These are phyloP conservation scores for Aspergillus pseudoglaucus DNA, from an alignment of 2,329 filamentous ascomycete genomes.

Conservation along the genomic window DNA sequence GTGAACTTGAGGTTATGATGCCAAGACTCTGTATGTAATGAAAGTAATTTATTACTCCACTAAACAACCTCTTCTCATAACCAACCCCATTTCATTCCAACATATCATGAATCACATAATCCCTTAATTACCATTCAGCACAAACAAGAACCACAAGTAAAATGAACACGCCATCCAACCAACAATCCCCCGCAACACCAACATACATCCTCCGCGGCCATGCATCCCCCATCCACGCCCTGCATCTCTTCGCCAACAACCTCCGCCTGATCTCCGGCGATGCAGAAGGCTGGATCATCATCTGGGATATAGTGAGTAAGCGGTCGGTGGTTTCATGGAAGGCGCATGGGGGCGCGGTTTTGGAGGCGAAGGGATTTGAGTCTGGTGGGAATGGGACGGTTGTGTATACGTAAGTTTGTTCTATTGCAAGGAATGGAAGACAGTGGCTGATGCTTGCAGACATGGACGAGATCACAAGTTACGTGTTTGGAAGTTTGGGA, in stretches of 20 bases:
- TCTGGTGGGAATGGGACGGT: constrained; percentile 41
- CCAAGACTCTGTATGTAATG: neutral
- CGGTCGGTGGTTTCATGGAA: constrained; percentile 78
- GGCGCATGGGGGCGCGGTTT: constrained; percentile 69
- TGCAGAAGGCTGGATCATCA: constrained; percentile 78
- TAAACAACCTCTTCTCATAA: neutral
- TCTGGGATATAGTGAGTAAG: constrained; percentile 80
- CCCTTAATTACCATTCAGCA: neutral
- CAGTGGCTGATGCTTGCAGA: constrained; percentile 40
- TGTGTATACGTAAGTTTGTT: constrained; percentile 68
- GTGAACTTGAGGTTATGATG: neutral
- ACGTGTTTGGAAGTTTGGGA: constrained; percentile 71
- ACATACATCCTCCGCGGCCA: constrained; percentile 79
- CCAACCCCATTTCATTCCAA: neutral
- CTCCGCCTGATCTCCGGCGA: constrained; percentile 77
- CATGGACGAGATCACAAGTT: constrained; percentile 87
- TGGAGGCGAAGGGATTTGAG: constrained; percentile 65
- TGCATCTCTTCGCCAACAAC: constrained; percentile 67
- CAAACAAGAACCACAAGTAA: neutral
- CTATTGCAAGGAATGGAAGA: neutral
- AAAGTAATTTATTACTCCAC: neutral
- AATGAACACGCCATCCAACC: neutral
- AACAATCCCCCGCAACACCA: constrained; percentile 48
- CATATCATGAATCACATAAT: neutral
- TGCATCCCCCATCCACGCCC: constrained; percentile 67